Conservation (phyloP, 208 protist species). For the Tritrichomonas foetus region DNA sequence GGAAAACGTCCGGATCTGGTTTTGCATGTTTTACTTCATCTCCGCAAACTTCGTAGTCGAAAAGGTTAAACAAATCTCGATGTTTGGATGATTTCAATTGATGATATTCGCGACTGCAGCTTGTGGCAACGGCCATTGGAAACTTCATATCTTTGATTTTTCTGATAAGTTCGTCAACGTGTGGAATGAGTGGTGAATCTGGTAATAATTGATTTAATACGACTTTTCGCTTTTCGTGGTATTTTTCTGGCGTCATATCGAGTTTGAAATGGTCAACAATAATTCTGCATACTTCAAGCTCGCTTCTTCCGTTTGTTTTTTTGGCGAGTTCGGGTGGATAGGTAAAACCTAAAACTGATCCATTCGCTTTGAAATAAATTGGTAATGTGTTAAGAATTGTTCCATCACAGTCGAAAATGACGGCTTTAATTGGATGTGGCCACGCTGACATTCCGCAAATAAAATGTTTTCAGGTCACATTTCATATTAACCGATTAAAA, state of each 20-base stretch:
- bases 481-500: too few relatives aligned
- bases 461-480: too few relatives aligned
- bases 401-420: constrained; percentile 19
- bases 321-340: neutral
- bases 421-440: constrained; percentile 2
- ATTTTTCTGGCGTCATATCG: neutral
- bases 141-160: neutral
- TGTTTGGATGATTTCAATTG: neutral
- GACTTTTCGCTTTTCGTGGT: neutral
- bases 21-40: constrained; percentile 29
- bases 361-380: neutral
- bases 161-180: neutral
- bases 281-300: neutral
- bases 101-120: neutral
- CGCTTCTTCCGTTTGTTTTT: neutral
- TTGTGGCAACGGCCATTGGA: neutral
- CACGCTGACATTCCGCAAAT: neutral
- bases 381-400: neutral
- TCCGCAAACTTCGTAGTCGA: neutral
- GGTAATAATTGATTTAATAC: neutral
- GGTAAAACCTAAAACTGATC: neutral
- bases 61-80: neutral
- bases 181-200: neutral
- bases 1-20: neutral
- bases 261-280: neutral